Percentiles rank a stretch among this genome's conserved stretches.
Evolutionary conservation across 179 eudicot species (phyloP).

Genomic region (Vitellaria paradoxa): DNA sequence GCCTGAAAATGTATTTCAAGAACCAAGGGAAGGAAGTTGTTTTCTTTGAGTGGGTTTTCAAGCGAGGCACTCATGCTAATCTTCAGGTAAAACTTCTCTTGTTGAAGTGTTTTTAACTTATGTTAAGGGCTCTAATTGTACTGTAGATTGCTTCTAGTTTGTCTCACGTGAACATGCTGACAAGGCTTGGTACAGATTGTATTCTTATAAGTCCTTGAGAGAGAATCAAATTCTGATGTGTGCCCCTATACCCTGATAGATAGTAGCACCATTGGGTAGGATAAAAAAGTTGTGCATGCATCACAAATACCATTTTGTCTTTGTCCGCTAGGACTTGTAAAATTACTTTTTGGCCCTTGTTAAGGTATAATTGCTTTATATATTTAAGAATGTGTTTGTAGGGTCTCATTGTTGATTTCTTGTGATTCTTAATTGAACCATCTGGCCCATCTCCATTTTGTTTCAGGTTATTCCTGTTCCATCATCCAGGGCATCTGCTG

Average conservation of each 20-base stretch:
- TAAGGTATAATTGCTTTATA: neutral
- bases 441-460: slow-evolving; percentile 5
- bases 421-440: neutral
- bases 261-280: neutral
- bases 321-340: no score
- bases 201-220: neutral
- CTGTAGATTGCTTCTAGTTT: neutral
- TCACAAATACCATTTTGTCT: neutral
- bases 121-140: neutral
- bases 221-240: neutral
- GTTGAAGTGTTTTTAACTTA: neutral
- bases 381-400: neutral
- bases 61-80: slow-evolving; percentile 86
- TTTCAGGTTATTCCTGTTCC: slow-evolving; percentile 89
- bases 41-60: slow-evolving; percentile 86
- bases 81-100: slow-evolving; percentile 56
- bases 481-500: slow-evolving; percentile 53
- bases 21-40: slow-evolving; percentile 63
- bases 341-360: neutral
- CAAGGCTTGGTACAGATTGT: neutral
- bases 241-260: neutral
- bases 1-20: slow-evolving; percentile 60
- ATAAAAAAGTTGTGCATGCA: neutral
- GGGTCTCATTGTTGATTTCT: neutral
- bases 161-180: neutral